Evolutionary conservation across 768 basidiomycete species (phyloP).

Genomic region (Rhodotorula graminis): DNA sequence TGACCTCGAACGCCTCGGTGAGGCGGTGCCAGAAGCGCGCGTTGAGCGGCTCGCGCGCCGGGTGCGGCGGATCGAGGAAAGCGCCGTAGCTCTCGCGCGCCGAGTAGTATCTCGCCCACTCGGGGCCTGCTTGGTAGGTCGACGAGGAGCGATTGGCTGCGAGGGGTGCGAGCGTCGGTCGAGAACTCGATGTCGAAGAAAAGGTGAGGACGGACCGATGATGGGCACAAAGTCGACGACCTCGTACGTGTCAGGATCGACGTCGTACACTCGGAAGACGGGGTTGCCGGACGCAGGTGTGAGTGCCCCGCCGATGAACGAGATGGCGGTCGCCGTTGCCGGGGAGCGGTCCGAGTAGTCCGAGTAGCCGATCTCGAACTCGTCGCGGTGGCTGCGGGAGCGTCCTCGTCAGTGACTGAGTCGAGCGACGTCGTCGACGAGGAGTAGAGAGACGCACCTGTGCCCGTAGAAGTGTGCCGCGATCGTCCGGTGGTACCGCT

Average conservation of each 20-base stretch:
- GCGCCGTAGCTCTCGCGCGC: slow-evolving; percentile 56
- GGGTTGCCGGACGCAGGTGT: slow-evolving; percentile 57
- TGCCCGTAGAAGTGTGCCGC: slow-evolving; percentile 63
- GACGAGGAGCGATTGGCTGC: slow-evolving; percentile 46
- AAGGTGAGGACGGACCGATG: slow-evolving; percentile 49
- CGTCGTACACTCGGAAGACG: slow-evolving; percentile 60
- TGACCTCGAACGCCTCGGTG: slow-evolving; percentile 49
- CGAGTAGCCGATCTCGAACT: slow-evolving; percentile 61
- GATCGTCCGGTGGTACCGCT: slow-evolving; percentile 59
- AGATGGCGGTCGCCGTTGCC: slow-evolving; percentile 53
- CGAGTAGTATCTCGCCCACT: slow-evolving; percentile 58
- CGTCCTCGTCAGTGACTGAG: no score
- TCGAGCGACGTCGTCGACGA: neutral
- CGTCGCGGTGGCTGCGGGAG: slow-evolving; percentile 46
- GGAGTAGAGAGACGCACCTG: slow-evolving; percentile 40
- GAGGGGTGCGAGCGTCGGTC: no score
- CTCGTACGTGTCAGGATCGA: slow-evolving; percentile 65
- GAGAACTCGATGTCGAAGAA: slow-evolving; percentile 37
- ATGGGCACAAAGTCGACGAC: slow-evolving; percentile 57
- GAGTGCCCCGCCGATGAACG: slow-evolving; percentile 56
- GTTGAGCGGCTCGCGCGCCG: slow-evolving; percentile 49
- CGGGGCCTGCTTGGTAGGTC: slow-evolving; percentile 35
- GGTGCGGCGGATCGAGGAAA: slow-evolving; percentile 34
- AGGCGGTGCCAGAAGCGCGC: slow-evolving; percentile 61
- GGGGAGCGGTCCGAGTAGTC: slow-evolving; percentile 54